A percentile compares a stretch with the other conserved stretches of the same genome.
These are phyloP conservation scores for Verticillium nubilum DNA, from an alignment of 2,329 filamentous ascomycete genomes.

Conservation along the genomic window DNA sequence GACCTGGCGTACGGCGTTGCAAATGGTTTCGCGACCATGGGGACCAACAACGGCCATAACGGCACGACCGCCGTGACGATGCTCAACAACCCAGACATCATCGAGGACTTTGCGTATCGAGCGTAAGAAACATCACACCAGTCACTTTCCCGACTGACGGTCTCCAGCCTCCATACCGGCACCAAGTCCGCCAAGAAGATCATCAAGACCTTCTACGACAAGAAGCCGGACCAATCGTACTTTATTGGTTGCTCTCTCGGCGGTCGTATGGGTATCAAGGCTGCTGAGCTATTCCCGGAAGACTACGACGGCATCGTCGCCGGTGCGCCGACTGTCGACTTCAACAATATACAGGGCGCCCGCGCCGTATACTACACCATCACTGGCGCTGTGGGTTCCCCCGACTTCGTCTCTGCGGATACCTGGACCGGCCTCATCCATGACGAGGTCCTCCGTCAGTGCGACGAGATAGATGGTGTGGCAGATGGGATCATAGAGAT, in stretches of 20 bases:
- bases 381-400: constrained; percentile 25
- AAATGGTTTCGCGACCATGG: constrained; percentile 40
- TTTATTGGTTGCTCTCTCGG: constrained; percentile 55
- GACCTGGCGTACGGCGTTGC: constrained; percentile 38
- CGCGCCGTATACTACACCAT: constrained; percentile 38
- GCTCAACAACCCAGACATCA: constrained; percentile 27
- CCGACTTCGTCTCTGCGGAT: constrained; percentile 18
- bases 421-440: constrained; percentile 17
- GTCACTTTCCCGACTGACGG: not conserved
- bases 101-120: constrained; percentile 29
- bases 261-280: constrained; percentile 51
- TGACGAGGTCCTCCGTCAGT: constrained; percentile 36
- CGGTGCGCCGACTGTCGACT: constrained; percentile 34
- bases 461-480: constrained; percentile 42
- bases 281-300: constrained; percentile 44
- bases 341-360: constrained; percentile 25
- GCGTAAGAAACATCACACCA: constrained; percentile 12
- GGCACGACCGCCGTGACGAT: constrained; percentile 28
- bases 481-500: constrained; percentile 40
- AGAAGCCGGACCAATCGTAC: constrained; percentile 36
- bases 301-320: constrained; percentile 55
- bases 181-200: constrained; percentile 43
- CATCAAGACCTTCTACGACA: constrained; percentile 39
- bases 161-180: constrained; percentile 34
- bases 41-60: constrained; percentile 46